Percentiles rank a stretch among this genome's conserved stretches.
Conservation (phyloP, 768 basidiomycete genomes). For the Suillus brevipes region DNA sequence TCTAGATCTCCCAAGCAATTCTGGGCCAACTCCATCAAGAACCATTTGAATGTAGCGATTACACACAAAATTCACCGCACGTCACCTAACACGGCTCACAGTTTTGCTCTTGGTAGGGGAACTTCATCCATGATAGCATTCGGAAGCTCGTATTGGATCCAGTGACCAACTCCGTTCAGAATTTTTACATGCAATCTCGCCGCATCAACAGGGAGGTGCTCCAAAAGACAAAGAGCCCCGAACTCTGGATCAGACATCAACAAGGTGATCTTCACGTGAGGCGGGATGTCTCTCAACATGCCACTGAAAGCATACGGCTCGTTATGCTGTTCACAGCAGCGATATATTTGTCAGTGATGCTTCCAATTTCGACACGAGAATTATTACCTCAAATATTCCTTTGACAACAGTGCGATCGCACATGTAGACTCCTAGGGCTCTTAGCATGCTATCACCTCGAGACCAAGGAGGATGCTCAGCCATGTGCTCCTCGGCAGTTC, state of each 20-base stretch:
- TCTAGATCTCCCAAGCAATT: neutral
- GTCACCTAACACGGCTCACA: neutral
- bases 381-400: neutral
- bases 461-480: slow-evolving; percentile 3
- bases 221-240: neutral
- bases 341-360: neutral
- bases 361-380: neutral
- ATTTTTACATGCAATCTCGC: slow-evolving; percentile 9
- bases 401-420: slow-evolving; percentile 3
- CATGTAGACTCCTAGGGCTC: slow-evolving; percentile 3
- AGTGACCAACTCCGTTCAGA: slow-evolving; percentile 14
- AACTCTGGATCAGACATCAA: slow-evolving; percentile 4
- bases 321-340: neutral
- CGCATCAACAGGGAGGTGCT: slow-evolving; percentile 9
- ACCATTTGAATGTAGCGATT: neutral
- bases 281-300: neutral
- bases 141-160: slow-evolving; percentile 19
- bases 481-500: neutral
- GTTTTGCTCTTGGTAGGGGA: neutral
- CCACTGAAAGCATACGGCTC: slow-evolving; percentile 4
- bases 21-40: neutral
- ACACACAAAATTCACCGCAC: neutral
- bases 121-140: slow-evolving; percentile 13
- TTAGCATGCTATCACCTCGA: neutral
- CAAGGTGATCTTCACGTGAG: slow-evolving; percentile 3